A percentile compares a stretch with the other conserved stretches of the same genome.
phyloP scores from a whole-genome alignment of 2,329 filamentous ascomycete genomes.

The Monilinia polystroma region DNA sequence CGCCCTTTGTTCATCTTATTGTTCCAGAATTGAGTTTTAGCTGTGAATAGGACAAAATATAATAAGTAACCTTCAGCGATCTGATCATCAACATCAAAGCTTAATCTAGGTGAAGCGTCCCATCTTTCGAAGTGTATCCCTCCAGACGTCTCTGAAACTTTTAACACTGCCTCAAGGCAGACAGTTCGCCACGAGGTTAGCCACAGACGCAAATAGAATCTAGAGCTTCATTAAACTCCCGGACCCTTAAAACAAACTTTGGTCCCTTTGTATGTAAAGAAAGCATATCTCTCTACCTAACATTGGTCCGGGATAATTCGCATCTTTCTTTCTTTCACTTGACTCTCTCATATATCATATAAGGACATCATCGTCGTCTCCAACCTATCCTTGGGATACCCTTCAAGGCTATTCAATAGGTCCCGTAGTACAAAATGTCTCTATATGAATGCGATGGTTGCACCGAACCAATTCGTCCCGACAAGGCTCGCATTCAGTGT shows the following conservation, averaged over 20 bases:
- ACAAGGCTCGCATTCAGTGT: constrained; percentile 20
- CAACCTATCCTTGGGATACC: constrained; percentile 5
- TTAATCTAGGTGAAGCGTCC: background rate
- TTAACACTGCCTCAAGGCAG: constrained; percentile 1
- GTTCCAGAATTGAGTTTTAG: background rate
- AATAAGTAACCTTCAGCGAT: background rate
- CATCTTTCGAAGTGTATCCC: background rate
- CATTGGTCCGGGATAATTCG: background rate
- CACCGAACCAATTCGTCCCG: constrained; percentile 14
- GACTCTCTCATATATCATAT: background rate
- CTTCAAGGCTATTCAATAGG: no score
- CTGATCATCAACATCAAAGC: constrained; percentile 15
- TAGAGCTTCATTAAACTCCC: constrained; percentile 6
- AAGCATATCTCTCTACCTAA: background rate
- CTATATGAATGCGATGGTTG: constrained; percentile 20
- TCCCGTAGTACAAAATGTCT: constrained; percentile 17
- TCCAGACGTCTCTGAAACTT: constrained; percentile 20
- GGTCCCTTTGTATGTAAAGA: background rate
- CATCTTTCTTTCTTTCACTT: background rate
- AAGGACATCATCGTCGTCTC: background rate
- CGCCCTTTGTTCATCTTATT: no score
- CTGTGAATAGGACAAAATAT: background rate
- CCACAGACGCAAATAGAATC: background rate
- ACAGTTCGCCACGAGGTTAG: background rate
- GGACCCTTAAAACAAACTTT: background rate